These are phyloP conservation scores for Butyriboletus loyo DNA, from an alignment of 768 basidiomycete genomes.

Conservation along the genomic window DNA sequence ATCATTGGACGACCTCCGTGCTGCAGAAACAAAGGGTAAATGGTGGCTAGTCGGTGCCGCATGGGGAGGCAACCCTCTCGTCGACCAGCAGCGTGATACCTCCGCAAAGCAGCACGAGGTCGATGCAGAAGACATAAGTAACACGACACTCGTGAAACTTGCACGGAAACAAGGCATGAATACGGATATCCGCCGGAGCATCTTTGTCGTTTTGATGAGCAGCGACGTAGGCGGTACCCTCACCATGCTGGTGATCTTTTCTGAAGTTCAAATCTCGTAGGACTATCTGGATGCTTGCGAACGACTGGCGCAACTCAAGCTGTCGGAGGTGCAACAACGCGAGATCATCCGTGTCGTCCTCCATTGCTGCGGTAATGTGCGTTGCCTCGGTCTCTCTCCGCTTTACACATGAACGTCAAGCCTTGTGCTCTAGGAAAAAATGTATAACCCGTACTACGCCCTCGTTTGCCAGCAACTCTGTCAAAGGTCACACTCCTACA, in stretches of 20 bases:
- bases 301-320: slow-evolving; percentile 74
- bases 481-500: slow-evolving; percentile 74
- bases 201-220: slow-evolving; percentile 95
- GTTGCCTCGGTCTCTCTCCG: slow-evolving; percentile 13
- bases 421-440: slow-evolving; percentile 56
- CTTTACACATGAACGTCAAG: not conserved
- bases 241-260: not conserved
- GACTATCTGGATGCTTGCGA: slow-evolving; percentile 97
- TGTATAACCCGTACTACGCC: slow-evolving; percentile 94
- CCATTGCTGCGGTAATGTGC: slow-evolving; percentile 88
- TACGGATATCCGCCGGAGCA: slow-evolving; percentile 86
- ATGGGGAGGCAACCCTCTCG: slow-evolving; percentile 89
- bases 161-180: slow-evolving; percentile 98
- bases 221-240: slow-evolving; percentile 64
- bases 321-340: slow-evolving; percentile 88
- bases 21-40: slow-evolving; percentile 84
- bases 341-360: slow-evolving; percentile 92
- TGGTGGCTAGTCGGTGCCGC: slow-evolving; percentile 99
- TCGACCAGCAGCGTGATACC: slow-evolving; percentile 55
- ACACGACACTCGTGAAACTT: slow-evolving; percentile 61
- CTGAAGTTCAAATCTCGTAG: slow-evolving; percentile 38
- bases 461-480: slow-evolving; percentile 86
- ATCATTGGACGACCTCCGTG: slow-evolving; percentile 78
- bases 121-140: slow-evolving; percentile 29
- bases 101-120: slow-evolving; percentile 21